Conservation (phyloP, 768 basidiomycete genomes). For the Rhodotorula kratochvilovae region DNA sequence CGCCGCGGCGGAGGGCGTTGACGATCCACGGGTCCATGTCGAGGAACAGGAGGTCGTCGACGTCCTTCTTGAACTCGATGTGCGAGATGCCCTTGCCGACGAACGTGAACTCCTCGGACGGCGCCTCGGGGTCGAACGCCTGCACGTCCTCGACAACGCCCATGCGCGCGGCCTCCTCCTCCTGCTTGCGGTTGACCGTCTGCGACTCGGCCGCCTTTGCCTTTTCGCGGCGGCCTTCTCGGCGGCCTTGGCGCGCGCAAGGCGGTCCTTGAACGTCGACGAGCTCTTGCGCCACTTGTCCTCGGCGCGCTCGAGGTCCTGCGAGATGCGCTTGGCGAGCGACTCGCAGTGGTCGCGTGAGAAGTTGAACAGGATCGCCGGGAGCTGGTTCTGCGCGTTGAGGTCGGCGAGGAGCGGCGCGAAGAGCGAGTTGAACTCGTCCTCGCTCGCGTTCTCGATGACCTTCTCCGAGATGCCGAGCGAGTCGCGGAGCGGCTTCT, state of each 20-base stretch:
- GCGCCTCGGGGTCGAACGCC: conserved; percentile 59
- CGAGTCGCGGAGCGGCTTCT: conserved; percentile 22
- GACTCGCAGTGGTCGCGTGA: conserved; percentile 59
- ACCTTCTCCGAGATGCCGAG: conserved; percentile 31
- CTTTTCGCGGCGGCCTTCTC: conserved; percentile 51
- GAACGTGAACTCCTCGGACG: conserved; percentile 61
- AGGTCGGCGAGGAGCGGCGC: conserved; percentile 59
- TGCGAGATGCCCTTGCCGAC: conserved; percentile 54
- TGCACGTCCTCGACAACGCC: conserved; percentile 38
- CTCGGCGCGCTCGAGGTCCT: conserved; percentile 53
- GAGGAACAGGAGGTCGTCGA: conserved; percentile 48
- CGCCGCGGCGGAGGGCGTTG: conserved; percentile 56
- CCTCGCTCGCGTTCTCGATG: conserved; percentile 31
- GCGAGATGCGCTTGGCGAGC: conserved; percentile 52
- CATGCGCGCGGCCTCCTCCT: conserved; percentile 37
- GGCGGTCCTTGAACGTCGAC: conserved; percentile 56
- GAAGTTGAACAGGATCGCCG: conserved; percentile 66
- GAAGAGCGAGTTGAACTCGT: conserved; percentile 50
- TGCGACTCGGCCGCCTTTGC: conserved; percentile 45
- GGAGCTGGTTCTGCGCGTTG: conserved; percentile 56
- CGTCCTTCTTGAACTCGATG: conserved; percentile 55
- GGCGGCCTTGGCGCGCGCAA: conserved; percentile 53
- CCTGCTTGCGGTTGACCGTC: conserved; percentile 44
- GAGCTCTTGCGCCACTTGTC: conserved; percentile 56
- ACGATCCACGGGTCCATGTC: conserved; percentile 47